Percentiles rank a stretch among this genome's conserved stretches.
Conservation (phyloP, 352 stramenopile species). For the Phytopythium delawarense region DNA sequence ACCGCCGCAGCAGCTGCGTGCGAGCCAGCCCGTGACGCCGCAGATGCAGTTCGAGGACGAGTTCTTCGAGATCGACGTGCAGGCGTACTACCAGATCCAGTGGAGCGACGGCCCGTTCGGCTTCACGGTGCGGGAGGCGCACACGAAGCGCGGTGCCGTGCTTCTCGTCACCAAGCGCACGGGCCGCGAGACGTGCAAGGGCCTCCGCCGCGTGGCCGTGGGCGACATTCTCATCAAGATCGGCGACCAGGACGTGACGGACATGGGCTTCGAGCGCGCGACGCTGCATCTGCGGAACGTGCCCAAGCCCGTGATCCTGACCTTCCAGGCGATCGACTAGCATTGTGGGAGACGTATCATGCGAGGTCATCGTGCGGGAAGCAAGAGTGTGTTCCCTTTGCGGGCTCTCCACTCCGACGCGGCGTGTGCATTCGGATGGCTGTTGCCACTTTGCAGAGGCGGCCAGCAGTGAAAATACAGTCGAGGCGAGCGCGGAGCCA, state of each 20-base stretch:
- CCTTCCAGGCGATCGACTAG: conserved; percentile 78
- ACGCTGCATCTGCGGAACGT: conserved; percentile 73
- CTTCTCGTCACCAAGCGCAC: conserved; percentile 82
- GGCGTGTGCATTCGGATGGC: neutral
- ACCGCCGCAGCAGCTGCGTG: conserved; percentile 9
- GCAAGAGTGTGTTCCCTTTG: neutral
- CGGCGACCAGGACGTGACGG: conserved; percentile 59
- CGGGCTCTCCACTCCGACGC: neutral
- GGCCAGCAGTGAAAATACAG: neutral
- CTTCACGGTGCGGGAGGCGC: conserved; percentile 72
- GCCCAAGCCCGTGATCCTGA: conserved; percentile 67
- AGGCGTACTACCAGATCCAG: conserved; percentile 74
- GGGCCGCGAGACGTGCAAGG: conserved; percentile 69
- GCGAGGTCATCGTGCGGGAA: neutral
- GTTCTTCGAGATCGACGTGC: conserved; percentile 59
- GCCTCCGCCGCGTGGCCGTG: conserved; percentile 64
- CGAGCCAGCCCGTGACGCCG: conserved; percentile 5
- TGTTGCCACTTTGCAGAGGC: neutral
- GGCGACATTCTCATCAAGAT: conserved; percentile 78
- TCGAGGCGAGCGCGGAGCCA: neutral
- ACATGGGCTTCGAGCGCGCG: conserved; percentile 70
- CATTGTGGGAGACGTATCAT: neutral
- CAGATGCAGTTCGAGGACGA: conserved; percentile 37
- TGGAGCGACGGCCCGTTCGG: conserved; percentile 81
- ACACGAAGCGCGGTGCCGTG: conserved; percentile 58